Evolutionary conservation across 805 yeast genomes (phyloP).

Genomic region (Kazachstania bromeliacearum): DNA sequence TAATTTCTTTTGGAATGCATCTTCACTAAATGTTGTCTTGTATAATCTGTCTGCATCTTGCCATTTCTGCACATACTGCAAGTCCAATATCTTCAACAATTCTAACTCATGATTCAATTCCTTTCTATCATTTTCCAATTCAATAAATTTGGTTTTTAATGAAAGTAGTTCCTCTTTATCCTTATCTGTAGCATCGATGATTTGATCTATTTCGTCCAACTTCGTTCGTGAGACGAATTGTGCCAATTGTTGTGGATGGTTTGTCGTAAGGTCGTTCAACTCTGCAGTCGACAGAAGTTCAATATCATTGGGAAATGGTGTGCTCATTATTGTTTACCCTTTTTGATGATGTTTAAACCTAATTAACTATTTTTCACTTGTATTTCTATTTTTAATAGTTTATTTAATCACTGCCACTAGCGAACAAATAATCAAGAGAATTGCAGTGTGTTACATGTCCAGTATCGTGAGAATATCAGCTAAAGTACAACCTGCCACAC

Average conservation of each 20-base stretch:
- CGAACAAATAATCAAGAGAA: too few relatives aligned
- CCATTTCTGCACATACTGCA: conserved; percentile 30
- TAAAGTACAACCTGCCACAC: conserved; percentile 35
- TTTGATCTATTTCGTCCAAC: conserved; percentile 7
- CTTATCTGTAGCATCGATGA: conserved; percentile 6
- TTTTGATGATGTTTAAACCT: background rate
- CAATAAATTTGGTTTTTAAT: conserved; percentile 16
- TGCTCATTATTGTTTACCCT: background rate
- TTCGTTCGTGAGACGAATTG: conserved; percentile 20
- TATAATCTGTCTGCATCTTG: conserved; percentile 30
- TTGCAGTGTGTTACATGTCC: too few relatives aligned
- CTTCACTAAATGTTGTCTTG: conserved; percentile 32
- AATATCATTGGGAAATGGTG: conserved; percentile 18
- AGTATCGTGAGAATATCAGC: conserved; percentile 28
- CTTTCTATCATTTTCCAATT: conserved; percentile 20
- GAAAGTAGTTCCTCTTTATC: conserved; percentile 12
- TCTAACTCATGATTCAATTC: conserved; percentile 21
- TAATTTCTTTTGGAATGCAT: conserved; percentile 27
- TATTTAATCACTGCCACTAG: too few relatives aligned
- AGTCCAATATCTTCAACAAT: conserved; percentile 21
- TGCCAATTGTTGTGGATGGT: conserved; percentile 12
- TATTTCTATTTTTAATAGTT: too few relatives aligned
- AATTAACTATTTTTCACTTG: background rate
- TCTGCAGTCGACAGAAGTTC: conserved; percentile 20
- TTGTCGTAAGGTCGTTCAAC: conserved; percentile 13